Percentiles rank a stretch among this genome's conserved stretches.
phyloP scores from a whole-genome alignment of 2,329 filamentous ascomycete species.

The Eutypella sp. region DNA sequence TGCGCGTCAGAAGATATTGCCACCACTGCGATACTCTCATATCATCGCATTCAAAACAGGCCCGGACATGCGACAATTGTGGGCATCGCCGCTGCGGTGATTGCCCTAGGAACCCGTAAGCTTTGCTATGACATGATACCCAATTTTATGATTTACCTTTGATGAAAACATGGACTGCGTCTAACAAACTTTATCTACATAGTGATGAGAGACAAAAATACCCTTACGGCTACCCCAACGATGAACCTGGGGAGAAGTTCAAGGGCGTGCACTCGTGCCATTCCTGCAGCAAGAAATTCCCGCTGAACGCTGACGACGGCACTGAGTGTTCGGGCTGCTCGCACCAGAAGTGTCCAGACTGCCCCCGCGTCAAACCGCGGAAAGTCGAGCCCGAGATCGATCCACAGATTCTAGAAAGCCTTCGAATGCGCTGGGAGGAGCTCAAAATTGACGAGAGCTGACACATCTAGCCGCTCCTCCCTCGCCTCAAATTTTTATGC shows the following conservation, averaged over 20 bases:
- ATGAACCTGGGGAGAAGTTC: slow-evolving; percentile 50
- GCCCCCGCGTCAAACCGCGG: slow-evolving; percentile 52
- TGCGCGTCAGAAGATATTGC: slow-evolving; percentile 71
- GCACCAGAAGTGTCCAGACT: slow-evolving; percentile 55
- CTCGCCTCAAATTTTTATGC: not conserved
- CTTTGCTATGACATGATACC: no score
- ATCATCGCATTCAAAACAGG: slow-evolving; percentile 44
- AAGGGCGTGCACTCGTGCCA: slow-evolving; percentile 56
- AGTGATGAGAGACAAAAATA: slow-evolving; percentile 65
- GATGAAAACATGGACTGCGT: not conserved
- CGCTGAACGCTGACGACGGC: slow-evolving; percentile 43
- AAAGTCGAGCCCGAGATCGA: slow-evolving; percentile 59
- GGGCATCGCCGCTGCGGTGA: slow-evolving; percentile 71
- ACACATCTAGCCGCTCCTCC: slow-evolving; percentile 13
- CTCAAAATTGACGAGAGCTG: slow-evolving; percentile 24
- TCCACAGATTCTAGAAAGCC: slow-evolving; percentile 51
- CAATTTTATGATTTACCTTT: no score
- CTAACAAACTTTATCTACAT: slow-evolving; percentile 15
- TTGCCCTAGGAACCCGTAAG: slow-evolving; percentile 76
- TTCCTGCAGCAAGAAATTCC: slow-evolving; percentile 56
- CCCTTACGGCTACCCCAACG: slow-evolving; percentile 65
- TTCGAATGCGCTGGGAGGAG: slow-evolving; percentile 51
- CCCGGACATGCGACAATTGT: slow-evolving; percentile 58
- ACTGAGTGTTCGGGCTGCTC: slow-evolving; percentile 55
- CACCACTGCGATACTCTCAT: slow-evolving; percentile 69